Evolutionary conservation across 2,329 filamentous ascomycete genomes (phyloP).

Genomic region (Fusarium sp.): DNA sequence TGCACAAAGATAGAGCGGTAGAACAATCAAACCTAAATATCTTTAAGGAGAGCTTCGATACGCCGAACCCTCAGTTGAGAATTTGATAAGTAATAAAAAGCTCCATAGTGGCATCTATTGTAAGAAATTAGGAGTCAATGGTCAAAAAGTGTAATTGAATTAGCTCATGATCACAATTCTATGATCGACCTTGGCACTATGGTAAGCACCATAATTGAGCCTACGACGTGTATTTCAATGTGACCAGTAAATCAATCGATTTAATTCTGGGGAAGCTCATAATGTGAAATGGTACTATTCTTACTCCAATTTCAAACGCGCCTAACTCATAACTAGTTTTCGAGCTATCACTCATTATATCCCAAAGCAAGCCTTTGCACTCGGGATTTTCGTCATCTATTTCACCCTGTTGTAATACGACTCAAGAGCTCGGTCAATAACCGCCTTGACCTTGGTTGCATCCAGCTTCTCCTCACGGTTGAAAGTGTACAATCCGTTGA

Average conservation of each 20-base stretch:
- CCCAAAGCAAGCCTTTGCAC: too few relatives aligned
- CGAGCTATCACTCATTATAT: background rate
- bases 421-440: constrained; percentile 68
- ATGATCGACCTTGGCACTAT: background rate
- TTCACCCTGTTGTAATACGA: constrained; percentile 60
- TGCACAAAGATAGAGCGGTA: too few relatives aligned
- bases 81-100: too few relatives aligned
- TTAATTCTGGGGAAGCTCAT: background rate
- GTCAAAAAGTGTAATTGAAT: background rate
- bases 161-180: background rate
- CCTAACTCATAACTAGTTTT: background rate
- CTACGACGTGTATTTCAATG: background rate
- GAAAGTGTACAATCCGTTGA: constrained; percentile 76
- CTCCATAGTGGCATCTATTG: background rate
- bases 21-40: too few relatives aligned
- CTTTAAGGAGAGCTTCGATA: too few relatives aligned
- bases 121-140: background rate
- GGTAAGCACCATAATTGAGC: background rate
- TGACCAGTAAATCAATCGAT: background rate
- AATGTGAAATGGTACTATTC: background rate
- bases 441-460: constrained; percentile 67
- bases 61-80: too few relatives aligned
- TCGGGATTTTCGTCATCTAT: background rate
- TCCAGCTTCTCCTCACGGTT: constrained; percentile 74
- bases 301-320: background rate